Conservation (phyloP, 1,284 basidiomycete genomes). For the Rhodotorula sp. region DNA sequence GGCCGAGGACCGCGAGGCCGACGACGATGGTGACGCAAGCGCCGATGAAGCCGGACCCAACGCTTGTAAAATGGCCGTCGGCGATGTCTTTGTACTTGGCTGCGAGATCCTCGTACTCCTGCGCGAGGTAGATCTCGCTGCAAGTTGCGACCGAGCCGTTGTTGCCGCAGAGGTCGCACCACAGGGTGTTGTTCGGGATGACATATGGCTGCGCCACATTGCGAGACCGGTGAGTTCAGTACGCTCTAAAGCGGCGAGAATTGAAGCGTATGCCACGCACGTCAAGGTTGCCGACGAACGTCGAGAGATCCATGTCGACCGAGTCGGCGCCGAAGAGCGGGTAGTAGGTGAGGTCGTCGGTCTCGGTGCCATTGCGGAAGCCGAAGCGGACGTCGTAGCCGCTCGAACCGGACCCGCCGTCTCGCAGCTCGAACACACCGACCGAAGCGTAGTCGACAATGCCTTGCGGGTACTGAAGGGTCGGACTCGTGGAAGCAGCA, state of each 20-base stretch:
- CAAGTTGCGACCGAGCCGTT: conserved; percentile 15
- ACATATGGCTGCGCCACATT: conserved; percentile 9
- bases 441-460: conserved; percentile 76
- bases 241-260: neutral
- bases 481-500: conserved; percentile 60
- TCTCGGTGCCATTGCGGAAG: conserved; percentile 70
- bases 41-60: conserved; percentile 39
- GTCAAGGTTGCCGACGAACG: conserved; percentile 74
- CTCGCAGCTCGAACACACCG: conserved; percentile 73
- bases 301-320: conserved; percentile 65
- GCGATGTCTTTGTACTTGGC: conserved; percentile 15
- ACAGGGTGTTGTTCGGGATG: conserved; percentile 29
- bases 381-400: conserved; percentile 37
- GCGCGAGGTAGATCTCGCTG: conserved; percentile 7
- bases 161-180: conserved; percentile 33
- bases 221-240: neutral
- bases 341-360: conserved; percentile 42
- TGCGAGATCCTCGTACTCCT: conserved; percentile 15
- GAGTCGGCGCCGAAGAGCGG: conserved; percentile 55
- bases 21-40: conserved; percentile 30
- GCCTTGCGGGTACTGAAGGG: conserved; percentile 46
- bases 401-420: conserved; percentile 51
- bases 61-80: conserved; percentile 29
- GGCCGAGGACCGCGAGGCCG: conserved; percentile 12
- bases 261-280: neutral